phyloP scores from a whole-genome alignment of 2,329 filamentous ascomycete species.

The Bipolaris sorokiniana region DNA sequence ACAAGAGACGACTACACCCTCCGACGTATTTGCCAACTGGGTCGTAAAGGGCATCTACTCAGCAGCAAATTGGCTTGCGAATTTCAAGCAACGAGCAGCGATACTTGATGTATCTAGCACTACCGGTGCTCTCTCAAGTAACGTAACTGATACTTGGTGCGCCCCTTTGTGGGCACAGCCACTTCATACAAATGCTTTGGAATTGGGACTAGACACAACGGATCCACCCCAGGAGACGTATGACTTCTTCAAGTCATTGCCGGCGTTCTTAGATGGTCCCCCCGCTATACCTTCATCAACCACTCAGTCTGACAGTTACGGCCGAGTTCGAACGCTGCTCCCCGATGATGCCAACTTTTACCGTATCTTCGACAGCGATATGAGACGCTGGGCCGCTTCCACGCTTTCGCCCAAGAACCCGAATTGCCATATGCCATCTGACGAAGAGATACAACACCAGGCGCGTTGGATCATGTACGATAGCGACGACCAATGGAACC shows the following conservation, averaged over 20 bases:
- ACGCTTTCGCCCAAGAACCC: constrained; percentile 34
- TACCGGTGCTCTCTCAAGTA: background rate
- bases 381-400: constrained; percentile 31
- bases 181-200: background rate
- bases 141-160: background rate
- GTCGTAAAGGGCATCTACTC: constrained; percentile 29
- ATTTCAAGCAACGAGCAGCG: constrained; percentile 21
- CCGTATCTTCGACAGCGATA: constrained; percentile 26
- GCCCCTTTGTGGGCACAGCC: background rate
- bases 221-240: background rate
- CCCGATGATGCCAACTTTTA: constrained; percentile 28
- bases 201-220: background rate
- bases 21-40: constrained; percentile 34
- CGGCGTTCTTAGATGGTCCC: background rate
- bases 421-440: constrained; percentile 31
- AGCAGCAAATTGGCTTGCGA: constrained; percentile 16
- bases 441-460: constrained; percentile 43
- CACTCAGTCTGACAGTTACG: constrained; percentile 9
- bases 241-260: background rate
- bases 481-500: constrained; percentile 46
- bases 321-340: constrained; percentile 11
- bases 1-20: constrained; percentile 25
- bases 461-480: constrained; percentile 44
- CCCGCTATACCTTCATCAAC: background rate
- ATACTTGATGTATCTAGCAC: background rate